Percentiles rank a stretch among this genome's conserved stretches.
Conservation (phyloP, 257 asterid species). For the Solanum appendiculatum region DNA sequence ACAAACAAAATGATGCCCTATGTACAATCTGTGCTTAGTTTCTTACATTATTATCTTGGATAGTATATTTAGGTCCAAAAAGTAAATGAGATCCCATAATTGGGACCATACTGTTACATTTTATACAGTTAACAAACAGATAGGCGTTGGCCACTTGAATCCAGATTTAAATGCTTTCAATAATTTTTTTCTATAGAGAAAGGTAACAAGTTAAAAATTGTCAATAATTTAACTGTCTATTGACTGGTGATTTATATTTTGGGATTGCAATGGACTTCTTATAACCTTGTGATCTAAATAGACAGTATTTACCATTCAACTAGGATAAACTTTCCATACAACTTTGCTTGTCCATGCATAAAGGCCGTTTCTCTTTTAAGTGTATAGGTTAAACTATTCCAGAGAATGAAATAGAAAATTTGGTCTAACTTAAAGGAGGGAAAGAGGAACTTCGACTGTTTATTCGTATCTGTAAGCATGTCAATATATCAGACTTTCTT, state of each 20-base stretch:
- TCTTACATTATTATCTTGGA: not conserved
- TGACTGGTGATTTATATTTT: not conserved
- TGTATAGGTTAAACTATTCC: not conserved
- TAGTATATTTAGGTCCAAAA: not conserved
- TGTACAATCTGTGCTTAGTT: not conserved
- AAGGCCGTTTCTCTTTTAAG: not conserved
- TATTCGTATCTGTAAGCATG: conserved; percentile 93
- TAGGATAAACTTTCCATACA: not conserved
- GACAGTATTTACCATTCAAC: not conserved
- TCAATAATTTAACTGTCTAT: not conserved
- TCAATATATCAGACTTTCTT: conserved; percentile 87
- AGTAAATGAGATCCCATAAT: not conserved
- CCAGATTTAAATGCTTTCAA: not conserved
- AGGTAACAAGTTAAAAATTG: not conserved
- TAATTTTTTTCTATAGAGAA: not conserved
- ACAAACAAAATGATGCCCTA: not conserved
- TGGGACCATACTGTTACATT: not conserved
- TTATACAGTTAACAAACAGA: not conserved
- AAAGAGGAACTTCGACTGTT: too few relatives aligned
- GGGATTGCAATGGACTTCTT: not conserved
- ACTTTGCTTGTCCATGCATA: not conserved
- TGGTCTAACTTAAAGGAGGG: too few relatives aligned
- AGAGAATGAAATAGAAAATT: not conserved
- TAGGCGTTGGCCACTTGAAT: not conserved
- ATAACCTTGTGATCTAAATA: not conserved